Conservation (phyloP, 2,329 filamentous ascomycete genomes). For the Talaromyces sp. region DNA sequence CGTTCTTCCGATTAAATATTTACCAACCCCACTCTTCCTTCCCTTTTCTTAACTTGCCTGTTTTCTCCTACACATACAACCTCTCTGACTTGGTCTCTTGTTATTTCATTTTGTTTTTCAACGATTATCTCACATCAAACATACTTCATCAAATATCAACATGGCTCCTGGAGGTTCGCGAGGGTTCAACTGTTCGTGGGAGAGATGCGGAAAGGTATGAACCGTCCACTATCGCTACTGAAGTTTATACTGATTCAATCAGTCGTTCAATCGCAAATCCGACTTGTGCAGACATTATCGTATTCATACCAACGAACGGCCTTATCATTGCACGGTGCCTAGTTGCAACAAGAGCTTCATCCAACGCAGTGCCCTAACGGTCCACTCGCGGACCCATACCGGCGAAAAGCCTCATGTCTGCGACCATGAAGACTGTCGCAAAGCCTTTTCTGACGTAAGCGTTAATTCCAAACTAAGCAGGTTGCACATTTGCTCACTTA, state of each 20-base stretch:
- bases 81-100: neutral
- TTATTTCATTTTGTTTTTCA: neutral
- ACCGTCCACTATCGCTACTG: neutral
- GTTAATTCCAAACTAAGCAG: neutral
- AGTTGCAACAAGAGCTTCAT: conserved; percentile 49
- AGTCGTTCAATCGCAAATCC: conserved; percentile 50
- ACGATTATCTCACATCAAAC: neutral
- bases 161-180: conserved; percentile 40
- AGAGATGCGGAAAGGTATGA: conserved; percentile 43
- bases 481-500: conserved; percentile 14
- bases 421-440: conserved; percentile 41
- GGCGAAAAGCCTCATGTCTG: conserved; percentile 45
- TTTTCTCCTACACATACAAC: neutral
- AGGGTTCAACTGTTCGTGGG: conserved; percentile 45
- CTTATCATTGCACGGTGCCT: conserved; percentile 44
- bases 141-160: neutral
- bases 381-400: conserved; percentile 44
- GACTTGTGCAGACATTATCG: conserved; percentile 47
- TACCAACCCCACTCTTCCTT: conserved; percentile 7
- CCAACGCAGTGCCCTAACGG: conserved; percentile 47
- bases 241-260: conserved; percentile 14
- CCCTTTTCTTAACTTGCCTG: neutral
- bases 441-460: conserved; percentile 45
- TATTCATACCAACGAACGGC: conserved; percentile 48
- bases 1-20: neutral